Evolutionary conservation across 495 filamentous ascomycete species (phyloP).

Genomic region (Podospora anserina): DNA sequence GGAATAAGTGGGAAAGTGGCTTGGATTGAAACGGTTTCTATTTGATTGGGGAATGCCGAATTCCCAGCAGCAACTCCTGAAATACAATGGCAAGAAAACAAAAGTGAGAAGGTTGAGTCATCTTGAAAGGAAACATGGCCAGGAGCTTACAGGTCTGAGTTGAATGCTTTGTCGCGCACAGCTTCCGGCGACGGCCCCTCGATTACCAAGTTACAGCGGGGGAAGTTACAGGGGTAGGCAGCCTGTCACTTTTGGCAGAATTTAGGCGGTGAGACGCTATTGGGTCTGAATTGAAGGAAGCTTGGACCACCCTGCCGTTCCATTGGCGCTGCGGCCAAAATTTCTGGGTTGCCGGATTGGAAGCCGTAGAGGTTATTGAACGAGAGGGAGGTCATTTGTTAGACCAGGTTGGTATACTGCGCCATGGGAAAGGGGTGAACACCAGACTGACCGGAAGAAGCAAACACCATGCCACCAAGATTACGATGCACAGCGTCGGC

Average conservation of each 20-base stretch:
- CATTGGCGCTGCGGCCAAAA: conserved; percentile 30
- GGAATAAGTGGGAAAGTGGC: not conserved
- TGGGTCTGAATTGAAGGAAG: not conserved
- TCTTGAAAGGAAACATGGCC: conserved; percentile 12
- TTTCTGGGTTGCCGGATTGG: conserved; percentile 23
- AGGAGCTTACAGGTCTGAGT: conserved; percentile 9
- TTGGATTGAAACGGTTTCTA: conserved; percentile 2
- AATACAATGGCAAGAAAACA: not conserved
- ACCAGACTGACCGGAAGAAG: not conserved
- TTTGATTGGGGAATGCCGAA: conserved; percentile 5
- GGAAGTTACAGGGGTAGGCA: not conserved
- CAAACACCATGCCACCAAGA: conserved; percentile 31
- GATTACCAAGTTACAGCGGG: conserved; percentile 22
- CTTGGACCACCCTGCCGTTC: conserved; percentile 4
- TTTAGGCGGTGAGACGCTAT: conserved; percentile 22
- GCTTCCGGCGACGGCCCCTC: conserved; percentile 21
- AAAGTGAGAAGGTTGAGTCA: conserved; percentile 27
- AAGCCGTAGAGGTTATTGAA: not conserved
- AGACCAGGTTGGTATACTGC: conserved; percentile 9
- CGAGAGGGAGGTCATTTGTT: conserved; percentile 7
- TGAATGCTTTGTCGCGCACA: conserved; percentile 16
- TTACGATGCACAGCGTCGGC: conserved; percentile 30
- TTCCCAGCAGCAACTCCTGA: not conserved
- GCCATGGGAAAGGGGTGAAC: conserved; percentile 9
- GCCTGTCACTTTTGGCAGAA: conserved; percentile 24